Evolutionary conservation across 1,284 basidiomycete species (phyloP), one percentile per base, ranked within the genome.

Genomic region (Fomitopsis betulina): DNA sequence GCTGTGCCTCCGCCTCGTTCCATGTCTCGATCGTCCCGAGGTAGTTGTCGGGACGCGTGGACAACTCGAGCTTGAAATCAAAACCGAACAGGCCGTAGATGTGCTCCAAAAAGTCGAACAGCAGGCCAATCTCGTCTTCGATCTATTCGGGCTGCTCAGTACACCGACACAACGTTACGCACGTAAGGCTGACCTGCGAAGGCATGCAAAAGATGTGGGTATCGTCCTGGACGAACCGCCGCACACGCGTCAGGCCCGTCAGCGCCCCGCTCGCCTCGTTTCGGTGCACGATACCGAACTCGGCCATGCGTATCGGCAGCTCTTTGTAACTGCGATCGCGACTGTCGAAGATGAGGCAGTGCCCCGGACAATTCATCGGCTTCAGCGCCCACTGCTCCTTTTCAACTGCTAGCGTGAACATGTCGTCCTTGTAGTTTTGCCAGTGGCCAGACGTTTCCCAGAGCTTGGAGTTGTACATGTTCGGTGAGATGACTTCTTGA

Each of bases 311-410:
- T 64, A 99, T 87, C 2, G 97, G 97, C 21, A 99, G 81, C 75
- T 99, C 97, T 73, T 91, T 92, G 80, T 98, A 98, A 61, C 88
- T 91, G 61, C 97, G 86, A 73, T 98, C 96, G 62, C 93, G 84
- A 19, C 93, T 90, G 74, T 94, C 96, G 70, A 99, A 99, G 70
- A 99, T 94, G 60, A 99, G 76, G 73, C 93, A 96, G 75, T 99
- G 97, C 9, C 96, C 96, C 0, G 97, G 97, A 73, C 97, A 99
- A 76, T 99, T 99, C 97, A 99, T 99, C 19, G 97, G 97, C 77
- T 98, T 98, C 59, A 96, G 80, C 1, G 82, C 95, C 84, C 93
- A 97, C 68, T 85, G 84, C 75, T 98, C 96, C 76, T 99, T 98
- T 77, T 99, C 97, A 59, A 98, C 79, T 62, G 93, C 89, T 57